These are phyloP conservation scores for Sugiyamaella marilandica DNA, from an alignment of 805 yeast genomes.

Conservation along the genomic window DNA sequence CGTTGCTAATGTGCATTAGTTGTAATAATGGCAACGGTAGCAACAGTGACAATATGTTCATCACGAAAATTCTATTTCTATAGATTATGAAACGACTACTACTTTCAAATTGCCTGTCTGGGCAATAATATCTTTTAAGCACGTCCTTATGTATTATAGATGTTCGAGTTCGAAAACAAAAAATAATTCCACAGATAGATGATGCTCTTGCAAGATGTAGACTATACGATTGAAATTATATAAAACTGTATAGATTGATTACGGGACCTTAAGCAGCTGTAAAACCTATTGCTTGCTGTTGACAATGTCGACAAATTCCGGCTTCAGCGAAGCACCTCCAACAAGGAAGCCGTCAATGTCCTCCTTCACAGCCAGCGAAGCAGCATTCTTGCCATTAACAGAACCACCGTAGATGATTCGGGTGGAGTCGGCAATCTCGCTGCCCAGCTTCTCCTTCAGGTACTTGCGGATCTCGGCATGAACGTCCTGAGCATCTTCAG, in stretches of 20 bases:
- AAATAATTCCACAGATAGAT: too few relatives aligned
- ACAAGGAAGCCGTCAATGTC: slow-evolving; percentile 99
- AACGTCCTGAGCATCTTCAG: slow-evolving; percentile 95
- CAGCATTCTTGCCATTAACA: slow-evolving; percentile 91
- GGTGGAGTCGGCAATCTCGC: slow-evolving; percentile 64
- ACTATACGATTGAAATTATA: too few relatives aligned
- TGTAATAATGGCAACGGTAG: too few relatives aligned
- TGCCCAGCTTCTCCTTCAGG: slow-evolving; percentile 69
- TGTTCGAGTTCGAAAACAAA: too few relatives aligned
- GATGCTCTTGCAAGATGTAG: too few relatives aligned
- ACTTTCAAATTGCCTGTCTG: too few relatives aligned
- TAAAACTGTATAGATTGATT: neutral
- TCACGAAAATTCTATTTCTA: too few relatives aligned
- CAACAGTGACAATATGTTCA: too few relatives aligned
- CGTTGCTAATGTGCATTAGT: too few relatives aligned
- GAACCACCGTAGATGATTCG: slow-evolving; percentile 99
- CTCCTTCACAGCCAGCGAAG: slow-evolving; percentile 80
- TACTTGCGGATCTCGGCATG: slow-evolving; percentile 84
- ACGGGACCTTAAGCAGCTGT: neutral
- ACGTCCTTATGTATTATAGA: too few relatives aligned
- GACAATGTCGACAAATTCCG: slow-evolving; percentile 94
- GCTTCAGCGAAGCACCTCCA: slow-evolving; percentile 98
- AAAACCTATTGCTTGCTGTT: slow-evolving; percentile 68
- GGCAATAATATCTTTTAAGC: too few relatives aligned
- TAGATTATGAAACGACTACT: too few relatives aligned